Percentiles rank a stretch among this genome's conserved stretches.
These are phyloP conservation scores for Phytophthora pinifolia DNA, from an alignment of 352 stramenopile genomes.

Conservation along the genomic window DNA sequence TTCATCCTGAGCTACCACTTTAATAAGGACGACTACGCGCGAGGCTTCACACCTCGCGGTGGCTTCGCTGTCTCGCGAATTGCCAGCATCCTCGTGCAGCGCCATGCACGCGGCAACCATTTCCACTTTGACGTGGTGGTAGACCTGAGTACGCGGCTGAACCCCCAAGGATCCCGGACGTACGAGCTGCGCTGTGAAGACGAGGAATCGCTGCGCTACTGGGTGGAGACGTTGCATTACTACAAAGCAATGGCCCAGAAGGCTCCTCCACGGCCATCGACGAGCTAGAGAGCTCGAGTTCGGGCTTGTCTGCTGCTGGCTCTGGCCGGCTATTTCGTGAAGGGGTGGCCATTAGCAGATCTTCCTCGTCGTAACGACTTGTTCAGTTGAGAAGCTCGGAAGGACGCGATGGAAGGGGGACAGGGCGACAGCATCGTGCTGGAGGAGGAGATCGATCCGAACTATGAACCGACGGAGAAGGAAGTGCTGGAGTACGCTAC, in stretches of 20 bases:
- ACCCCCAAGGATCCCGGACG: constrained; percentile 58
- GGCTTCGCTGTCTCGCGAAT: constrained; percentile 61
- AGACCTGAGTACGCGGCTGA: constrained; percentile 60
- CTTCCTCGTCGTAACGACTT: constrained; percentile 10
- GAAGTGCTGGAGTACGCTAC: constrained; percentile 94
- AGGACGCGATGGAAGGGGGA: constrained; percentile 41
- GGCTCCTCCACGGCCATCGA: constrained; percentile 38
- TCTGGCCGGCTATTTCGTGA: background rate
- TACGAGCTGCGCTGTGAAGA: constrained; percentile 69
- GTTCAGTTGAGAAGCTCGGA: background rate
- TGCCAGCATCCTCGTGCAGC: constrained; percentile 53
- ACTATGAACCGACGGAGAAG: constrained; percentile 92
- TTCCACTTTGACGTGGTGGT: constrained; percentile 75
- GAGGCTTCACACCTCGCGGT: constrained; percentile 64
- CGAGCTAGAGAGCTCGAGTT: constrained; percentile 21
- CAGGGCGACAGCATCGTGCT: constrained; percentile 87
- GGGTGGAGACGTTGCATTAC: constrained; percentile 70
- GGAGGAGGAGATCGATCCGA: constrained; percentile 95
- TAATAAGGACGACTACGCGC: constrained; percentile 56
- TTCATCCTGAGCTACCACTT: constrained; percentile 73
- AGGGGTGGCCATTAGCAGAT: constrained; percentile 20
- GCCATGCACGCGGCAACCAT: constrained; percentile 34
- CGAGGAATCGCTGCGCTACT: constrained; percentile 56
- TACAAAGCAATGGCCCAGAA: constrained; percentile 57
- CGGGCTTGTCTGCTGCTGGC: too few relatives aligned